phyloP scores from a whole-genome alignment of 1,284 basidiomycete species.

The Malassezia dermatis region DNA sequence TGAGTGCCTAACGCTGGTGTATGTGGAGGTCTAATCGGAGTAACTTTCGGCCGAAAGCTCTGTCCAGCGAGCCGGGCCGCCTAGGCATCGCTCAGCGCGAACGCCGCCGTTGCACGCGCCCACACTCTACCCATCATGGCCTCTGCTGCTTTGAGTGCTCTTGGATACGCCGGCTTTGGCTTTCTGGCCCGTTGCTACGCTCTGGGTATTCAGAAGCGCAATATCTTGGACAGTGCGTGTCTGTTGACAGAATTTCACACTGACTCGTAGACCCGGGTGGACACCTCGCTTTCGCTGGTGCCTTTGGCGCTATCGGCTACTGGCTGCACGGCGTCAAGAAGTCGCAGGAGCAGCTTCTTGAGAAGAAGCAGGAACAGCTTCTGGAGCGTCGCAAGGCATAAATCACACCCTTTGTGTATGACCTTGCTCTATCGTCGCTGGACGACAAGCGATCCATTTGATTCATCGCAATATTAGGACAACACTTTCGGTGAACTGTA shows the following conservation, averaged over 20 bases:
- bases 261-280: conserved; percentile 34
- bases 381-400: conserved; percentile 9
- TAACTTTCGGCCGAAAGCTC: not conserved
- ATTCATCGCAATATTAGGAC: not conserved
- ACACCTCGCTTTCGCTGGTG: conserved; percentile 35
- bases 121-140: conserved; percentile 4
- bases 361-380: conserved; percentile 22
- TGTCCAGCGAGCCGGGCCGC: not conserved
- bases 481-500: not conserved
- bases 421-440: not conserved
- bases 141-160: conserved; percentile 26
- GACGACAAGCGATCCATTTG: not conserved
- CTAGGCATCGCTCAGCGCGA: not conserved
- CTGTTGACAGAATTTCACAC: not conserved
- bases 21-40: not conserved
- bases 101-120: not conserved
- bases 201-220: conserved; percentile 44
- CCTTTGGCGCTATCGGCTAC: conserved; percentile 40
- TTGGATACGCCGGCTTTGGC: conserved; percentile 43
- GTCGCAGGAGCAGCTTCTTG: conserved; percentile 42
- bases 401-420: not conserved
- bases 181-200: conserved; percentile 45
- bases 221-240: conserved; percentile 45
- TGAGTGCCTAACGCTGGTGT: not conserved
- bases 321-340: conserved; percentile 41